Evolutionary conservation across 768 basidiomycete species (phyloP).

Genomic region (Auricularia auricula-judae): DNA sequence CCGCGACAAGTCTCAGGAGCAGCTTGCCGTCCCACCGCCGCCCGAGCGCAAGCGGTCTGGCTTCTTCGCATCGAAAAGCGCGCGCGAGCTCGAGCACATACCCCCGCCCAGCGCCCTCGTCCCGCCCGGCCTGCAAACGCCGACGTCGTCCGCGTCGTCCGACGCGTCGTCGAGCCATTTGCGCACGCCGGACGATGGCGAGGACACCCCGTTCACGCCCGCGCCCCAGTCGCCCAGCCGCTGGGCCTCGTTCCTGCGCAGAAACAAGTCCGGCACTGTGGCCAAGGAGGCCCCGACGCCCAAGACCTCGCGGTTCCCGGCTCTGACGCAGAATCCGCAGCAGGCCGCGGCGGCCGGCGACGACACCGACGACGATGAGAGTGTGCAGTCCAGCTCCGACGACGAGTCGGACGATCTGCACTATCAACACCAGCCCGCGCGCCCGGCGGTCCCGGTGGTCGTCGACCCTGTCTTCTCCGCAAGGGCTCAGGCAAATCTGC

Average conservation of each 20-base stretch:
- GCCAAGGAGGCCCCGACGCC: slow-evolving; percentile 8
- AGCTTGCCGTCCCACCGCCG: not conserved
- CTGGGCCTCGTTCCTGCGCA: slow-evolving; percentile 49
- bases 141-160: slow-evolving; percentile 45
- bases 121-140: slow-evolving; percentile 17
- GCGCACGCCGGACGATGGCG: slow-evolving; percentile 53
- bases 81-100: not conserved
- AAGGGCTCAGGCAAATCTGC: slow-evolving; percentile 5
- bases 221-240: slow-evolving; percentile 31
- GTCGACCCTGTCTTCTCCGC: not conserved
- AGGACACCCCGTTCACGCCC: slow-evolving; percentile 18
- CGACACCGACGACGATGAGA: not conserved
- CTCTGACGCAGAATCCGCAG: slow-evolving; percentile 17
- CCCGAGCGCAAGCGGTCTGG: not conserved
- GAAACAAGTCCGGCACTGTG: slow-evolving; percentile 18
- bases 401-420: not conserved
- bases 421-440: not conserved
- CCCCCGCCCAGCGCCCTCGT: not conserved
- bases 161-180: slow-evolving; percentile 36
- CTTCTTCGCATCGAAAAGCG: not conserved
- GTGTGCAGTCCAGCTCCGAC: not conserved
- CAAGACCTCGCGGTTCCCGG: slow-evolving; percentile 24
- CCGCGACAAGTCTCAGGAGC: slow-evolving; percentile 1
- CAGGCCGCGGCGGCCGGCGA: not conserved
- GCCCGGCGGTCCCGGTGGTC: not conserved